Evolutionary conservation across 495 filamentous ascomycete genomes (phyloP).

Genomic region (Talaromyces proteolyticus): DNA sequence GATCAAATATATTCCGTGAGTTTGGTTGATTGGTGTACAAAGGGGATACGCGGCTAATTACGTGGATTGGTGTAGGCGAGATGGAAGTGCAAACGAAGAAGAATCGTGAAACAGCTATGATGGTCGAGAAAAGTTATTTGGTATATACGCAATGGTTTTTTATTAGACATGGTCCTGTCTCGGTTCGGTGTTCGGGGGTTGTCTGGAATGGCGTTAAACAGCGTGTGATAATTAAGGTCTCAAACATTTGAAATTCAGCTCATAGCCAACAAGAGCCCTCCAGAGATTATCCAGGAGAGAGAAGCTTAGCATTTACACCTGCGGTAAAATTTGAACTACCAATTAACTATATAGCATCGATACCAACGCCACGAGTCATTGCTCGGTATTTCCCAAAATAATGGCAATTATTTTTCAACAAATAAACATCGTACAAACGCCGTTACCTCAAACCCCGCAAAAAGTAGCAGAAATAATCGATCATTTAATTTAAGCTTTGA

Average conservation of each 20-base stretch:
- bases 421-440: background rate
- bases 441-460: background rate
- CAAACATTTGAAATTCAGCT: too few species aligned
- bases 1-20: constrained; percentile 61
- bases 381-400: too few species aligned
- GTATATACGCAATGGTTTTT: background rate
- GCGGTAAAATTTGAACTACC: background rate
- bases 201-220: background rate
- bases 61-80: constrained; percentile 24
- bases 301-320: too few species aligned
- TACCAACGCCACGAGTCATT: background rate
- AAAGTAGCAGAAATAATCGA: background rate
- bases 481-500: constrained; percentile 50
- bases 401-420: background rate
- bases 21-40: too few species aligned
- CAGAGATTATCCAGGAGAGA: too few species aligned
- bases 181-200: background rate
- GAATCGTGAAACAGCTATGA: constrained; percentile 18
- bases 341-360: constrained; percentile 2
- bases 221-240: too few species aligned
- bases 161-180: background rate
- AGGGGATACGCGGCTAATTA: background rate
- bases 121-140: background rate
- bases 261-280: too few species aligned
- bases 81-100: constrained; percentile 47